phyloP scores from a whole-genome alignment of 129 eudicot genomes.

The Tagetes erecta region DNA sequence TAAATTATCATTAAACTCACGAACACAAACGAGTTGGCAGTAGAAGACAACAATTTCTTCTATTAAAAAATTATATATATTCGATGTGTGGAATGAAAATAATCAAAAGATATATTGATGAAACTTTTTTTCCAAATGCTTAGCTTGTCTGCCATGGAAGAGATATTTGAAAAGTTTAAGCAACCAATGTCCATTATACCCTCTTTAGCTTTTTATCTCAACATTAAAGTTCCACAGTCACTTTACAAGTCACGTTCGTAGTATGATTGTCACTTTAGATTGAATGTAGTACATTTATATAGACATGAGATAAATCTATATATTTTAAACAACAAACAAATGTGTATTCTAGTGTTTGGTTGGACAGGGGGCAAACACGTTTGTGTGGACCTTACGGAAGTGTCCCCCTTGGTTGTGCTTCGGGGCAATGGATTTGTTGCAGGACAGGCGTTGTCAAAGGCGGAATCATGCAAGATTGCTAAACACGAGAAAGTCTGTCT shows the following conservation, averaged over 20 bases:
- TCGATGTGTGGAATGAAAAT: neutral
- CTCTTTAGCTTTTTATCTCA: conserved; percentile 12
- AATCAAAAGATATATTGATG: neutral
- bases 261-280: too few relatives aligned
- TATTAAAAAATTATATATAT: neutral
- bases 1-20: neutral
- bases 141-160: conserved; percentile 38
- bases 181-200: neutral
- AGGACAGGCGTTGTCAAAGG: too few relatives aligned
- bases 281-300: too few relatives aligned
- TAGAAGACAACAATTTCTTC: neutral
- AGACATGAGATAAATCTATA: too few relatives aligned
- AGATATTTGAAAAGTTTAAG: conserved; percentile 21
- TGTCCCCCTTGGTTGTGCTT: too few relatives aligned
- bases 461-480: too few relatives aligned
- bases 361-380: too few relatives aligned
- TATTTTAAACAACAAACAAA: too few relatives aligned
- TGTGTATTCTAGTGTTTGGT: too few relatives aligned
- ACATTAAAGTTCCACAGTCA: conserved; percentile 24
- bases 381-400: too few relatives aligned
- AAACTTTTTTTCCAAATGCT: neutral
- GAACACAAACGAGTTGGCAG: neutral
- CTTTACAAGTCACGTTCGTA: conserved; percentile 19
- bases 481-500: too few relatives aligned
- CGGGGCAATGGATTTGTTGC: too few relatives aligned